Base-by-base conservation (phyloP, 306 rosid species). In the Cajanus cajan region DNA sequence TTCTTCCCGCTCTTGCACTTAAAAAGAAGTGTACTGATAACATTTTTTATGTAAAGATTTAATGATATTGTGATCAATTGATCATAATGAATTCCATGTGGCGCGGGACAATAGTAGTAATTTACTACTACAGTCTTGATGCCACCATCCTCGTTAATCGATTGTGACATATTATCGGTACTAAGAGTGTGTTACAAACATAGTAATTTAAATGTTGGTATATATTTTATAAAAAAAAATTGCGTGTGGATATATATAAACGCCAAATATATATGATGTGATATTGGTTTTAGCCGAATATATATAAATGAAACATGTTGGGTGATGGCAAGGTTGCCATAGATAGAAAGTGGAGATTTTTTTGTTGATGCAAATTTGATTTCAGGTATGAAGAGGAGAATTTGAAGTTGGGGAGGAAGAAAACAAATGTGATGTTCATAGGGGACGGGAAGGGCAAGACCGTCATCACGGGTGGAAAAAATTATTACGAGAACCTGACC, bases 371-470 rank as follows among this genome's bases (percentile, higher is more conserved):
- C 44, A n/a, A 77, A 47, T 41, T 15, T 22, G 11, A 84, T 40
- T 44, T 50, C 78, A 91, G 99, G 81, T 93, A 96, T 62, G 97
- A 93, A 78, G 99, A 96, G 83, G 45, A 83, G 0, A 93, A 93
- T 81, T 71, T 96, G 67, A 96, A 96, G 87, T 77, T 96, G 52
- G 99, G 98, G 14, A 90, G 91, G 86, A 96, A 96, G 90, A 96
- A 90, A 77, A 88, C 50, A 1, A 91, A 93, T 44, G 71, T 91
- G 74, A 93, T 96, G 98, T 87, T 96, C 79, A 83, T 96, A 4
- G 99, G 99, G 3, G 99, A 93, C 2, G 99, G 99, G 22, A 89
- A 68, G 88, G 99, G 91, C 21, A 84, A 76, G 33, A 93, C 99
- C 0, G 77, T 88, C 44, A 93, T 96, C 12, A 76, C 98, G 0